Evolutionary conservation across 805 yeast genomes (phyloP), one percentile per base, ranked within the genome.

Genomic region (Myxozyma udenii): DNA sequence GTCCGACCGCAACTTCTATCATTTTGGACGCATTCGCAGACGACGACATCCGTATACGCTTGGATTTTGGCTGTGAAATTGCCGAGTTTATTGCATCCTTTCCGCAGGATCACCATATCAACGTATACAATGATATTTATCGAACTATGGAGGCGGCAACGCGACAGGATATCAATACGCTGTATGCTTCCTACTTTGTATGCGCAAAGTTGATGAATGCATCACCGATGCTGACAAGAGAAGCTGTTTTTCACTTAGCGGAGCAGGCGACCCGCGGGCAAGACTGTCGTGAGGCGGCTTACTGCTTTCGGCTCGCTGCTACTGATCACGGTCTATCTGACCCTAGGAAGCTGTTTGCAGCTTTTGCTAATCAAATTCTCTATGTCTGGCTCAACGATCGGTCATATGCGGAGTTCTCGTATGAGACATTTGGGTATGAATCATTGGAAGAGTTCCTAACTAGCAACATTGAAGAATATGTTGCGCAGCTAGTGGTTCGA

Each of bases 401-500:
- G n/a, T 7, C 12, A 2, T 7, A 50, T 25, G 39, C 18, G 5
- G 42, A 32, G 2, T 36, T 60, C 23, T 49, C 50, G 4, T 42
- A 30, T 32, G 18, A 3, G 11, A 18, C 55, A 2, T 60, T 56
- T 44, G 63, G 63, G 12, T 60, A 53, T 39, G 22, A 9, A 19
- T 46, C 62, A 2, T 12, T 12, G 22, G 7, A 38, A 9, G 46
- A 51, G 4, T 60, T 55, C 26, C 40, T 41, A 16, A 25, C 12
- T 3, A 33, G 26, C n/a, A 47, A 39, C 32, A 33, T 16, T 21
- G 21, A 36, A 3, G 51, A 46, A 28, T 30, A 40, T 16, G 46
- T 47, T 4, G 41, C 56, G 16, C 56, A 48, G 25, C 25, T 51
- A 14, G 41, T 33, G 21, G 22, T 33, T 23, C 21, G 12, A 22